A percentile compares a stretch with the other conserved stretches of the same genome.
Evolutionary conservation across 179 eudicot genomes (phyloP).

Genomic region (Beta corolliflora): DNA sequence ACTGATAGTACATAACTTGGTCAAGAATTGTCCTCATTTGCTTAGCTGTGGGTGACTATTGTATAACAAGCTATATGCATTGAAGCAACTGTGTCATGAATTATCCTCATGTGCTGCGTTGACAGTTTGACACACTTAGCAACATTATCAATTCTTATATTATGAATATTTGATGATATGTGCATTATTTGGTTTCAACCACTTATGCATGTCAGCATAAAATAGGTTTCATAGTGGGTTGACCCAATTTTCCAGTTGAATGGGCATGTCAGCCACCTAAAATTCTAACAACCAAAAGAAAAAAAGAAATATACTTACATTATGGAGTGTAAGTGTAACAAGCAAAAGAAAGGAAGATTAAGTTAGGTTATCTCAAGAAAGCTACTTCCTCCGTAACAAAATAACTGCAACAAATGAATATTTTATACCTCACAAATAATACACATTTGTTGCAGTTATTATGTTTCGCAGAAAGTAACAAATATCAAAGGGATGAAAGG

Average conservation of each 20-base stretch:
- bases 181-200: not conserved
- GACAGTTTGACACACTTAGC: not conserved
- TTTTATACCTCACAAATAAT: too few relatives aligned
- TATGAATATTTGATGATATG: not conserved
- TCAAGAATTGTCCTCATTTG: not conserved
- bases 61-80: not conserved
- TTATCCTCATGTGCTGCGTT: not conserved
- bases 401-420: too few relatives aligned
- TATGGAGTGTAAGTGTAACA: not conserved
- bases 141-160: not conserved
- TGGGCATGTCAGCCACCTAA: too few relatives aligned
- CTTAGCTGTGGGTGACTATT: not conserved
- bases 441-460: too few relatives aligned
- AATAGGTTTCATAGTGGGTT: not conserved
- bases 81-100: not conserved
- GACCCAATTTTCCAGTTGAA: too few relatives aligned
- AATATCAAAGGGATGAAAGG: too few relatives aligned
- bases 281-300: not conserved
- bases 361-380: not conserved
- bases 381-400: too few relatives aligned
- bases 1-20: constrained; percentile 3
- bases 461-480: too few relatives aligned
- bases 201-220: not conserved
- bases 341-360: not conserved
- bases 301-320: not conserved